phyloP scores from a whole-genome alignment of 495 filamentous ascomycete genomes.

The Alectoria sarmentosa region DNA sequence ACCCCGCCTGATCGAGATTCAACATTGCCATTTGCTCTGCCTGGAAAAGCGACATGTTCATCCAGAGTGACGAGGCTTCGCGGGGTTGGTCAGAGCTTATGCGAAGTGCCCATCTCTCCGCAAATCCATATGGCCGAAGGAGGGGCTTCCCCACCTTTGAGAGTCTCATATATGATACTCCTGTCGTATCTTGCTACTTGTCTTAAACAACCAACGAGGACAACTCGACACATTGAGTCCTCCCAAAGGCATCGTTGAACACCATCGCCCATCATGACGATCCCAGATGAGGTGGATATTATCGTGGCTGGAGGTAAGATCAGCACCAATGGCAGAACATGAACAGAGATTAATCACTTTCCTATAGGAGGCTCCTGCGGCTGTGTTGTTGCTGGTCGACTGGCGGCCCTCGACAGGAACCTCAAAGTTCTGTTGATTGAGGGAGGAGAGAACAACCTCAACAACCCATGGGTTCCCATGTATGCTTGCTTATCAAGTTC shows the following conservation, averaged over 20 bases:
- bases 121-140: conserved; percentile 11
- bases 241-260: background rate
- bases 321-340: background rate
- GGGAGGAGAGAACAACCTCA: conserved; percentile 71
- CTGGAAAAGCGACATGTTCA: too few species aligned
- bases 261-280: conserved; percentile 30
- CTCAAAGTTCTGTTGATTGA: conserved; percentile 75
- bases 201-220: background rate
- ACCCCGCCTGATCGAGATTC: background rate
- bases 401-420: conserved; percentile 75
- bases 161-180: background rate
- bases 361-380: conserved; percentile 54
- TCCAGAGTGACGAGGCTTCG: conserved; percentile 1
- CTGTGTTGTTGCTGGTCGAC: conserved; percentile 70
- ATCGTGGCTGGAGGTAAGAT: conserved; percentile 68
- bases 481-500: background rate
- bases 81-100: conserved; percentile 1
- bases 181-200: background rate
- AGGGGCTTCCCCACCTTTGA: background rate
- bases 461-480: conserved; percentile 59
- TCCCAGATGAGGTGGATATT: conserved; percentile 72
- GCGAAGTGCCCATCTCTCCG: background rate
- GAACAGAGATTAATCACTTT: background rate
- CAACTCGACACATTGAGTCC: too few species aligned
- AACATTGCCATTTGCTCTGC: background rate